Base-by-base conservation (phyloP, 2,329 filamentous ascomycete species). In the Monascus ruber region DNA sequence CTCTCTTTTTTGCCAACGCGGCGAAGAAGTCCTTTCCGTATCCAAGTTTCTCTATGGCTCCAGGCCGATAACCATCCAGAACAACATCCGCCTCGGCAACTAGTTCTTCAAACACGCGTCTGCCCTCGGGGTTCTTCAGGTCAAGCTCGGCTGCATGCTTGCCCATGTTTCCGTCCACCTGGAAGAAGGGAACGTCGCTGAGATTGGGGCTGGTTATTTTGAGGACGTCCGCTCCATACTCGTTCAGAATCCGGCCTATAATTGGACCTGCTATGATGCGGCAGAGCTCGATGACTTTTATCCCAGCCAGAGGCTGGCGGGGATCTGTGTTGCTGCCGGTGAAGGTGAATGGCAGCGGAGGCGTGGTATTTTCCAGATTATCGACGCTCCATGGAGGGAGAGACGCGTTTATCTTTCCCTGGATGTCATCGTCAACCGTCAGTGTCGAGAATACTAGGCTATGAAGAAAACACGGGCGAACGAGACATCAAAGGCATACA, bases 201-300 rank as follows among this genome's bases (percentile, higher is more conserved):
- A 86, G 67, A 34, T 75, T 65, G 0, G 78, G 73, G 5, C 76
- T 77, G 2, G 81, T 85, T 34, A 86, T 69, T 50, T 85, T 83
- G 47, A 87, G 69, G 1, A 87, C 81, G 38, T 80, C 74, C 5
- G 83, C 83, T 2, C 83, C 83, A 53, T 85, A 81, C 45, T 84
- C 82, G n/a, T 79, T 81, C 0, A 87, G 70, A 1, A 78, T 78
- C 26, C 81, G 74, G 3, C 77, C 77, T 47, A 86, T 78, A 4
- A 79, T 76, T n/a, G 82, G 82, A 0, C 81, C 82, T 3, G 83
- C 83, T 46, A 87, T 85, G 51, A 86, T 79, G 32, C 82, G 77
- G 53, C 81, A 83, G 26, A 87, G 64, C 53, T 88, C 83, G 4
- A 87, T 70, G 5, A 87, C 81, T 47, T 80, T 81, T 55, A 86